These are phyloP conservation scores for Vigna reflexopilosa DNA, from an alignment of 306 rosid genomes.

Conservation along the genomic window DNA sequence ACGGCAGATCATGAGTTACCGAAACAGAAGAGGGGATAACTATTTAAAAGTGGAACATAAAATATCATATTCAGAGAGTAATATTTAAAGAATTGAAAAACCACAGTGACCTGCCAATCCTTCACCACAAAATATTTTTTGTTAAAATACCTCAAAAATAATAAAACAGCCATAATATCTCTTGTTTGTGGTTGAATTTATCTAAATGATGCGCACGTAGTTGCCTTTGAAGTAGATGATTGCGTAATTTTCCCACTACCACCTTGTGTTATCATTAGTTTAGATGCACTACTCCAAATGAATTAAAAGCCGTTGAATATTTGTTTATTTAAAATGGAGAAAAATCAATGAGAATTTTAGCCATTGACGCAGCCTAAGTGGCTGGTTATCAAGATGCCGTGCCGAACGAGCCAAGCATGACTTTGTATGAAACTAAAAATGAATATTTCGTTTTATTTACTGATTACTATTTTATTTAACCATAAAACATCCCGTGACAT, in stretches of 20 bases:
- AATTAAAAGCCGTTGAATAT: constrained; percentile 21
- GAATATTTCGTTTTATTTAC: background rate
- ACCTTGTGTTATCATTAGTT: background rate
- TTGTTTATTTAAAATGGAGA: background rate
- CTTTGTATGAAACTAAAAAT: constrained; percentile 10
- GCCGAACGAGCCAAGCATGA: constrained; percentile 28
- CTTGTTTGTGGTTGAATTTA: constrained; percentile 9
- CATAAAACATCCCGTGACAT: background rate
- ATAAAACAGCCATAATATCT: background rate
- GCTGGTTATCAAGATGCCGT: constrained; percentile 23
- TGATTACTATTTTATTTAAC: background rate
- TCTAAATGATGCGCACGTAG: background rate
- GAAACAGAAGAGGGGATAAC: constrained; percentile 13
- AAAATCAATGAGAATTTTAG: background rate
- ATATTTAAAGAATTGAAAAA: background rate
- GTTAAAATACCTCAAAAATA: background rate
- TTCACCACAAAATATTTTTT: background rate
- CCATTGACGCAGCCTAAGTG: constrained; percentile 24
- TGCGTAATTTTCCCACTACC: constrained; percentile 2
- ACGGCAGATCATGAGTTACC: background rate
- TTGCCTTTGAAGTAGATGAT: background rate
- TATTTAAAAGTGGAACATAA: constrained; percentile 13
- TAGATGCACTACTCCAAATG: constrained; percentile 9
- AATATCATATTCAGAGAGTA: constrained; percentile 9
- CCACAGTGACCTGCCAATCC: constrained; percentile 5